These are phyloP conservation scores for Lodderomyces margitis DNA, from an alignment of 1,139 yeast genomes.

Conservation along the genomic window DNA sequence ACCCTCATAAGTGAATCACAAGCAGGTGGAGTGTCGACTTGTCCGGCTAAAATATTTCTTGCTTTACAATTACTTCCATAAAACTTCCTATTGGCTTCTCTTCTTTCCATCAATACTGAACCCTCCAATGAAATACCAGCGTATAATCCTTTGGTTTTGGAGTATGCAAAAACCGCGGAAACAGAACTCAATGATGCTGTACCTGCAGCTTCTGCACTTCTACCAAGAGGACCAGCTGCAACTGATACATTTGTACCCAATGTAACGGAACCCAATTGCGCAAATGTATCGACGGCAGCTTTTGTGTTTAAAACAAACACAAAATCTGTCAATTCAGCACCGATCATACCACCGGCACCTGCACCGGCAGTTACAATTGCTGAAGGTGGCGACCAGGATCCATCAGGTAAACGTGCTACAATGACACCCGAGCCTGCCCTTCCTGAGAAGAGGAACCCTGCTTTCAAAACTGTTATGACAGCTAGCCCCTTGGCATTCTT, in stretches of 20 bases:
- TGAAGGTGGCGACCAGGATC: constrained; percentile 97
- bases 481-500: constrained; percentile 93
- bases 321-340: constrained; percentile 95
- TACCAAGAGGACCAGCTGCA: constrained; percentile 98
- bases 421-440: constrained; percentile 97
- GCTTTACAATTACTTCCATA: constrained; percentile 89
- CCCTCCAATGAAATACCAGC: constrained; percentile 98
- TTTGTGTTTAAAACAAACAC: constrained; percentile 85
- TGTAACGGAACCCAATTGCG: constrained; percentile 92
- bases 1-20: constrained; percentile 86
- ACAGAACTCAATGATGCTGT: constrained; percentile 86
- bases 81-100: constrained; percentile 94
- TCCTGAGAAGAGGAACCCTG: constrained; percentile 94
- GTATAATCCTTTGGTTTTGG: constrained; percentile 93
- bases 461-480: constrained; percentile 85
- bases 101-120: constrained; percentile 88
- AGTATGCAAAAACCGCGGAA: constrained; percentile 89
- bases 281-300: constrained; percentile 90
- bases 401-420: constrained; percentile 91
- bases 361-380: constrained; percentile 97
- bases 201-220: constrained; percentile 98
- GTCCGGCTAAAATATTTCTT: constrained; percentile 74
- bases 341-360: constrained; percentile 97
- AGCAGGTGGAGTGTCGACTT: constrained; percentile 91
- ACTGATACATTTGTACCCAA: constrained; percentile 93